Percentiles rank a stretch among this genome's conserved stretches.
Conservation (phyloP, 1,139 yeast genomes). For the Candida neerlandica region DNA sequence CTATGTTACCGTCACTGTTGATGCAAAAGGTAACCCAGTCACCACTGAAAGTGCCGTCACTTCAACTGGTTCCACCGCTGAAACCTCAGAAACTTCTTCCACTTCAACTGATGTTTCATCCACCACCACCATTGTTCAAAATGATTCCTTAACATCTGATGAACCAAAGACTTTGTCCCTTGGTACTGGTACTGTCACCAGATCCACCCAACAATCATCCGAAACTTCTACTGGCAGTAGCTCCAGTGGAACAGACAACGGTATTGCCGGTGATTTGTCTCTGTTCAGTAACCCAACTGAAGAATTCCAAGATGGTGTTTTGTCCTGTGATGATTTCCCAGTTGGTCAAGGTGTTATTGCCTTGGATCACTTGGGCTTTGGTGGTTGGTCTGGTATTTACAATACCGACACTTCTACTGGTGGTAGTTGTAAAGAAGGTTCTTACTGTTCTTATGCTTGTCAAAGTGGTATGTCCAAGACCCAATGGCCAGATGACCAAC, state of each 20-base stretch:
- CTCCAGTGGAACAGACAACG: slow-evolving; percentile 27
- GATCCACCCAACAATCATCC: slow-evolving; percentile 16
- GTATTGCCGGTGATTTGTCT: slow-evolving; percentile 58
- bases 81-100: slow-evolving; percentile 13
- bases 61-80: slow-evolving; percentile 14
- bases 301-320: slow-evolving; percentile 63
- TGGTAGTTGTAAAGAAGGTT: slow-evolving; percentile 67
- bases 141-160: slow-evolving; percentile 59
- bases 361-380: slow-evolving; percentile 51
- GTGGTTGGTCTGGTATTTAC: slow-evolving; percentile 74
- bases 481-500: slow-evolving; percentile 80
- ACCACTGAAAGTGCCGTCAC: slow-evolving; percentile 17
- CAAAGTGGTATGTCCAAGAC: slow-evolving; percentile 92
- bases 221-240: slow-evolving; percentile 20
- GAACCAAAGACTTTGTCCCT: slow-evolving; percentile 37
- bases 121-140: slow-evolving; percentile 28
- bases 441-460: slow-evolving; percentile 84
- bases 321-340: slow-evolving; percentile 63
- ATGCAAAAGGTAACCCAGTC: slow-evolving; percentile 34
- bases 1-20: slow-evolving; percentile 49
- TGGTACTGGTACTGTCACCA: slow-evolving; percentile 11
- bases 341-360: slow-evolving; percentile 75
- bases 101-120: slow-evolving; percentile 15
- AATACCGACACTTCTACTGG: slow-evolving; percentile 70
- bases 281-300: slow-evolving; percentile 54